Base-by-base conservation (phyloP, 352 stramenopile genomes). In the Globisporangium polare region DNA sequence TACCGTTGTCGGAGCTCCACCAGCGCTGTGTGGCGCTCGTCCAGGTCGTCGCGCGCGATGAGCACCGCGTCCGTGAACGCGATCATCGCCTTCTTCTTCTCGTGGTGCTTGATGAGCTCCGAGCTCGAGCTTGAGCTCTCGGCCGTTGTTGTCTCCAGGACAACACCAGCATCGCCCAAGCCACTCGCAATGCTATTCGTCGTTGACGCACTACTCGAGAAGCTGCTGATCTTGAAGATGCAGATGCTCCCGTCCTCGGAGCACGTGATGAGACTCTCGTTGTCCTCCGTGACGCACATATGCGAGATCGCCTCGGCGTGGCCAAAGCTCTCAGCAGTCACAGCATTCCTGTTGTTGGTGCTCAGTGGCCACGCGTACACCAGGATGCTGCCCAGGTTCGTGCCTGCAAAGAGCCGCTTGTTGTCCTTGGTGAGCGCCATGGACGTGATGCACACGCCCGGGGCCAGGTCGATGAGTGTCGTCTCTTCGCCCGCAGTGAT, bases 251-350 rank as follows among this genome's bases (percentile, higher is more conserved):
- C 80, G 54, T 94, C 84, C 22, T 94, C 80, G 0, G 80, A 86
- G 29, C 75, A 74, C 3, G 74, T 75, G 17, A 85, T 51, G n/a
- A 89, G 46, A 13, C 73, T 65, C 37, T 89, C 76, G 31, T 86
- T 75, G 45, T 91, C 81, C 49, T 94, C 71, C 0, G 87, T 93
- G n/a, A 94, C 68, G n/a, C 72, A 64, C 49, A 95, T 54, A n/a
- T 78, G 66, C 2, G 81, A 76, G 49, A 95, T 83, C 1, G 78
- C 63, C 20, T 90, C 85, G 0, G 75, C 69, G 26, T 94, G 86
- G 0, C 67, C 80, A 42, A 78, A 84, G 27, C 76, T 76, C 41
- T 91, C 85, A 31, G 62, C 85, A 31, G 62, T 59, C 12, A 71
- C 53, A 18, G 39, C n/a, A 27, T 0, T 9, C 2, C 43, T 53